Percentiles rank a stretch among this genome's conserved stretches.
phyloP scores from a whole-genome alignment of 805 yeast species.

The Debaryomyces prosopidis region DNA sequence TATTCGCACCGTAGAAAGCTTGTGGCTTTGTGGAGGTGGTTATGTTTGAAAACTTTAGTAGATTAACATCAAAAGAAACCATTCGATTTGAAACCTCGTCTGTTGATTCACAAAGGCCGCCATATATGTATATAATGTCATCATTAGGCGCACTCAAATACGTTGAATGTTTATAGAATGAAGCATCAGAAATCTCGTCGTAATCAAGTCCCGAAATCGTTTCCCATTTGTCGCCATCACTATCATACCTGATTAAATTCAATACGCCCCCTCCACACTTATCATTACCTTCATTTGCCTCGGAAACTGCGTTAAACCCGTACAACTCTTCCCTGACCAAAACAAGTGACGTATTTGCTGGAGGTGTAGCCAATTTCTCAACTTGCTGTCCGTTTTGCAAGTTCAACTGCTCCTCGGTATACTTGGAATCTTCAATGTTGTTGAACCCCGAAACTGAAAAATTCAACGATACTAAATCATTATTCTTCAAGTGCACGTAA shows the following conservation, averaged over 20 bases:
- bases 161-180: conserved; percentile 37
- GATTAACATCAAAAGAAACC: conserved; percentile 41
- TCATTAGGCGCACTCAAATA: conserved; percentile 41
- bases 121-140: conserved; percentile 51
- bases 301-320: conserved; percentile 18
- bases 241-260: conserved; percentile 20
- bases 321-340: conserved; percentile 27
- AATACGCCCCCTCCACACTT: conserved; percentile 30
- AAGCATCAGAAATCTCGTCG: conserved; percentile 24
- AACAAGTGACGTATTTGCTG: conserved; percentile 32
- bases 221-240: conserved; percentile 20
- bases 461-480: conserved; percentile 35
- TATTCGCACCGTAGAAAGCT: conserved; percentile 54
- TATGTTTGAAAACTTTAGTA: conserved; percentile 35
- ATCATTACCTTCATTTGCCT: conserved; percentile 1
- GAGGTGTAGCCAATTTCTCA: conserved; percentile 27
- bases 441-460: conserved; percentile 35
- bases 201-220: conserved; percentile 15
- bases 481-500: conserved; percentile 35
- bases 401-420: conserved; percentile 13
- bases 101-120: conserved; percentile 41
- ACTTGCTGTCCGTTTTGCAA: conserved; percentile 22
- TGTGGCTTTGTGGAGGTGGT: conserved; percentile 55
- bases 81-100: conserved; percentile 41
- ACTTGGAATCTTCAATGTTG: conserved; percentile 6